A percentile compares a stretch with the other conserved stretches of the same genome.
Evolutionary conservation across 495 filamentous ascomycete genomes (phyloP).

Genomic region (Aspergillus hancockii): DNA sequence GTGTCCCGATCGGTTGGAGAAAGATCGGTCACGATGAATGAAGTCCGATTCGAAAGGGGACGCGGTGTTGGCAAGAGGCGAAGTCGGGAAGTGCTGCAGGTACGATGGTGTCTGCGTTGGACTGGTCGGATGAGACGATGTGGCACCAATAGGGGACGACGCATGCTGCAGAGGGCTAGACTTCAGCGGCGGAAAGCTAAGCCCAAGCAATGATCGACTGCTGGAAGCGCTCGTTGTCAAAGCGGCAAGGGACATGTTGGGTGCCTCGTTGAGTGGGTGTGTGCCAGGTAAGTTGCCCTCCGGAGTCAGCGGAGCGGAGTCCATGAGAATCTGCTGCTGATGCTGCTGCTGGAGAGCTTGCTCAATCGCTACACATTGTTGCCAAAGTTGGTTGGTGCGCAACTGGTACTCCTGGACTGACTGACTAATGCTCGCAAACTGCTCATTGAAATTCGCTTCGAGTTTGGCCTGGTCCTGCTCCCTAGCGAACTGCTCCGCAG

Average conservation of each 20-base stretch:
- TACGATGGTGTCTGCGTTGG: slow-evolving; percentile 37
- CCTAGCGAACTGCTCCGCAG: slow-evolving; percentile 65
- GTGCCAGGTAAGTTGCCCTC: slow-evolving; percentile 53
- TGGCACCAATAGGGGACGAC: slow-evolving; percentile 36
- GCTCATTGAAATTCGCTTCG: slow-evolving; percentile 51
- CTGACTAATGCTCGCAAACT: slow-evolving; percentile 45
- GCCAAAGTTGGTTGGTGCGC: slow-evolving; percentile 48
- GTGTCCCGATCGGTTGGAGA: slow-evolving; percentile 48
- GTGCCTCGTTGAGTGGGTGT: slow-evolving; percentile 37
- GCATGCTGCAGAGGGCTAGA: slow-evolving; percentile 46
- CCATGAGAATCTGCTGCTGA: slow-evolving; percentile 46
- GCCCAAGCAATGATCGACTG: slow-evolving; percentile 40
- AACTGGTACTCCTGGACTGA: slow-evolving; percentile 50
- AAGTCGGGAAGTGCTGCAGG: slow-evolving; percentile 39
- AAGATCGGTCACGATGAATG: slow-evolving; percentile 43
- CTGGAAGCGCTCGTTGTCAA: slow-evolving; percentile 35
- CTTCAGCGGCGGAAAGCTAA: slow-evolving; percentile 40
- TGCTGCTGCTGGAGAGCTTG: slow-evolving; percentile 45
- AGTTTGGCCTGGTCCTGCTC: slow-evolving; percentile 63
- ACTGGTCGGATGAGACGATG: slow-evolving; percentile 42
- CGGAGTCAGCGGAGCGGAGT: slow-evolving; percentile 47
- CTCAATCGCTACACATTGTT: slow-evolving; percentile 49
- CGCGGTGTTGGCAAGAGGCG: slow-evolving; percentile 32
- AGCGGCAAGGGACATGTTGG: slow-evolving; percentile 23
- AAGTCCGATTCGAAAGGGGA: slow-evolving; percentile 41